phyloP scores from a whole-genome alignment of 1,139 yeast genomes.

The Kodamaea anthophila region DNA sequence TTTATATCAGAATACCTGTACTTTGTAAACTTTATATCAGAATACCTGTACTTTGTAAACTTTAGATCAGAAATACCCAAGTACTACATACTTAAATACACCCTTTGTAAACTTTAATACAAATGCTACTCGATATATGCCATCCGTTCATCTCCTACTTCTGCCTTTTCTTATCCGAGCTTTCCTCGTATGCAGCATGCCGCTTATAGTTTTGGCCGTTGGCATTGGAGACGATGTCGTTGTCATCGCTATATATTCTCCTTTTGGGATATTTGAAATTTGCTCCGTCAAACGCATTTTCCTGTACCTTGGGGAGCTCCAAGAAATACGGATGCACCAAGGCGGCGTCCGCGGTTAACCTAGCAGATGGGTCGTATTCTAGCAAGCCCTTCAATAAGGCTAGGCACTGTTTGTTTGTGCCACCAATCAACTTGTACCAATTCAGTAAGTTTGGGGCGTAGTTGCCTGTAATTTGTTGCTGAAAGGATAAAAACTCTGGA shows the following conservation, averaged over 20 bases:
- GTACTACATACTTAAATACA: no score
- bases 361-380: slow-evolving; percentile 75
- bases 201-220: slow-evolving; percentile 17
- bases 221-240: slow-evolving; percentile 46
- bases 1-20: no score
- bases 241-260: slow-evolving; percentile 72
- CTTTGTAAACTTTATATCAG: no score
- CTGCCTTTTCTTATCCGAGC: slow-evolving; percentile 22
- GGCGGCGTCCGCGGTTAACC: slow-evolving; percentile 68
- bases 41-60: no score
- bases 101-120: no score
- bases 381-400: slow-evolving; percentile 58
- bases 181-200: slow-evolving; percentile 15
- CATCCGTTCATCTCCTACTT: no score
- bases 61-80: no score
- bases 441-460: slow-evolving; percentile 65
- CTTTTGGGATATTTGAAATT: slow-evolving; percentile 62
- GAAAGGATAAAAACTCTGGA: slow-evolving; percentile 71
- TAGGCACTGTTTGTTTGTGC: slow-evolving; percentile 61
- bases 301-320: slow-evolving; percentile 59
- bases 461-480: slow-evolving; percentile 45
- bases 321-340: slow-evolving; percentile 70
- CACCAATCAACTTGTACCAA: slow-evolving; percentile 85
- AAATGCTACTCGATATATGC: no score
- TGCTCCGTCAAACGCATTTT: slow-evolving; percentile 65